These are phyloP conservation scores for Paspalum notatum DNA, from an alignment of 176 grass and related monocot species.

Conservation along the genomic window DNA sequence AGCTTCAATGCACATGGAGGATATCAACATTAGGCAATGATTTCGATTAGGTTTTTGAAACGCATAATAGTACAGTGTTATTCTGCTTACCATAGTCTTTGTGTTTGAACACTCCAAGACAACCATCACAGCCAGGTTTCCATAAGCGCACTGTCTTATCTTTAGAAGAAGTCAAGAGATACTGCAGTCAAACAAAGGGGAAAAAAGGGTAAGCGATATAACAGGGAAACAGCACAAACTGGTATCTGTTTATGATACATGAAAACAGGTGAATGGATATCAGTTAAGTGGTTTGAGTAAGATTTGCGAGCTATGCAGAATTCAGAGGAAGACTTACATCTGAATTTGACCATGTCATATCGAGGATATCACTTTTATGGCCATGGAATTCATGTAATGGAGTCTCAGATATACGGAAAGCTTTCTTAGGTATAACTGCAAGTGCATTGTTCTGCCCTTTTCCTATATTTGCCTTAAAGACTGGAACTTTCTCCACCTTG, in stretches of 20 bases:
- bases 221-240: not conserved
- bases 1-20: not conserved
- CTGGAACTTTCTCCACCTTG: conserved; percentile 46
- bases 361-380: conserved; percentile 77
- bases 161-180: conserved; percentile 86
- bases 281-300: not conserved
- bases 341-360: conserved; percentile 83
- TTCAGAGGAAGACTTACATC: conserved; percentile 61
- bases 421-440: conserved; percentile 64
- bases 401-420: conserved; percentile 67
- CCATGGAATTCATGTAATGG: conserved; percentile 76
- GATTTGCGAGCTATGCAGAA: not conserved
- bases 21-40: not conserved
- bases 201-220: conserved; percentile 28
- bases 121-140: conserved; percentile 80
- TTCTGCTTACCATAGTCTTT: conserved; percentile 75
- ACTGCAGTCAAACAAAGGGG: conserved; percentile 56
- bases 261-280: conserved; percentile 1
- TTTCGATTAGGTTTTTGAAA: not conserved
- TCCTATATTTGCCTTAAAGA: conserved; percentile 42
- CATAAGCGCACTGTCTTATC: conserved; percentile 92
- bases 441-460: conserved; percentile 44
- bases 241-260: not conserved
- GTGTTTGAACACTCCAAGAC: conserved; percentile 75
- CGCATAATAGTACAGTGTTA: not conserved